Conservation (phyloP, 148 eudicot species). For the Linanthus parryae region DNA sequence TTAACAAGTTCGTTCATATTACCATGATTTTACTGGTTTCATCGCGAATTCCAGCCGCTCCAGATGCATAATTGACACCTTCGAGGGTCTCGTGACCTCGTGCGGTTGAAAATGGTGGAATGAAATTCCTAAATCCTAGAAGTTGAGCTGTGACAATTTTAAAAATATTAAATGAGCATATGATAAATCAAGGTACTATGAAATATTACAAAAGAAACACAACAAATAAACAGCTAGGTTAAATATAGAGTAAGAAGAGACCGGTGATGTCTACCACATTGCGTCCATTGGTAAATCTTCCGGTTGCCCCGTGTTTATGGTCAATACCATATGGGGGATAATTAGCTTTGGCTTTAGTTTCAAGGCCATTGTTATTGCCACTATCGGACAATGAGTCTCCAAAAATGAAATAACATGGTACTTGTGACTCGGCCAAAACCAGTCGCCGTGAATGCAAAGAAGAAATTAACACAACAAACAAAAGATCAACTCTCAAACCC, state of each 20-base stretch:
- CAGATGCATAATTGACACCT: conserved; percentile 32
- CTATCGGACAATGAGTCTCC: conserved; percentile 61
- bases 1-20: too few relatives aligned
- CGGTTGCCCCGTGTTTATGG: conserved; percentile 38
- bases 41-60: conserved; percentile 27
- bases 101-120: conserved; percentile 2
- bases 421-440: conserved; percentile 19
- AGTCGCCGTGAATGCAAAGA: too few relatives aligned
- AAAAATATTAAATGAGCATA: too few relatives aligned
- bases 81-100: background rate
- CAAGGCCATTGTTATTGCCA: conserved; percentile 50
- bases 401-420: conserved; percentile 52
- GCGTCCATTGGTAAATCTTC: conserved; percentile 48
- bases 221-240: too few relatives aligned
- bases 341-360: conserved; percentile 41
- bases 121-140: conserved; percentile 5
- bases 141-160: conserved; percentile 9
- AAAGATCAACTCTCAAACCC: too few relatives aligned
- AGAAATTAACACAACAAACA: too few relatives aligned
- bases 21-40: conserved; percentile 19
- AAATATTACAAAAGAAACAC: too few relatives aligned
- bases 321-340: conserved; percentile 59
- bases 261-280: conserved; percentile 43
- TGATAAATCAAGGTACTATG: too few relatives aligned
- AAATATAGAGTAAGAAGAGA: conserved; percentile 1